These are phyloP conservation scores for Leptographium wingfieldii DNA, from an alignment of 2,329 filamentous ascomycete species.

Conservation along the genomic window DNA sequence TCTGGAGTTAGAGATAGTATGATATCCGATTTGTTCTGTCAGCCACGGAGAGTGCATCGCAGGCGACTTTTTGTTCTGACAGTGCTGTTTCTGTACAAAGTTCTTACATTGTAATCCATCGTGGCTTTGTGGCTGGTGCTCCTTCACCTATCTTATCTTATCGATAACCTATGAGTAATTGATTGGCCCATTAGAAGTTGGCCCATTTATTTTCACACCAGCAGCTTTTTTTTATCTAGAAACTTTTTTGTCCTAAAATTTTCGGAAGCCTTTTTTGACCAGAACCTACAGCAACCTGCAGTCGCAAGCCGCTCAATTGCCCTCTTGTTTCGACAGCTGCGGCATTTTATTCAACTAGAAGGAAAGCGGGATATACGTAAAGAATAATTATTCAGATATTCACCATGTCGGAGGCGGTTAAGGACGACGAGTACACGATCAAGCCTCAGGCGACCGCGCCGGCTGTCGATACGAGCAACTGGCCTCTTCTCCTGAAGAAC, in stretches of 20 bases:
- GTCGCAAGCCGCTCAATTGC: not conserved
- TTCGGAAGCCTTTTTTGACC: conserved; percentile 3
- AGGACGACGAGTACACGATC: conserved; percentile 69
- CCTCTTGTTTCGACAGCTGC: not conserved
- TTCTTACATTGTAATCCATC: not conserved
- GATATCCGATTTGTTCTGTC: not conserved
- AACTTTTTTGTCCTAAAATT: conserved; percentile 5
- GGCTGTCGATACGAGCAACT: conserved; percentile 71
- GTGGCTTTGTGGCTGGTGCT: conserved; percentile 1
- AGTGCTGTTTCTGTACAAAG: not conserved
- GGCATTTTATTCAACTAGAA: too few relatives aligned
- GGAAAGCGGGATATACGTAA: not conserved
- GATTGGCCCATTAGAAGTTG: not conserved
- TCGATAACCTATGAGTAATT: not conserved
- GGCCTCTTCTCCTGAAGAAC: conserved; percentile 92
- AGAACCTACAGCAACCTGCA: not conserved
- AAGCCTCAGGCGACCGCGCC: conserved; percentile 79
- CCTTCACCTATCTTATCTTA: not conserved
- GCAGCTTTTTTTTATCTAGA: conserved; percentile 9
- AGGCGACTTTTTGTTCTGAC: not conserved
- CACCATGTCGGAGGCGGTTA: conserved; percentile 5
- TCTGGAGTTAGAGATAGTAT: not conserved
- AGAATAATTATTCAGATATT: not conserved
- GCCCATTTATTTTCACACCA: conserved; percentile 8
- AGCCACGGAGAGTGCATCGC: conserved; percentile 11